phyloP scores from a whole-genome alignment of 1,284 basidiomycete species.

The Malassezia vespertilionis region DNA sequence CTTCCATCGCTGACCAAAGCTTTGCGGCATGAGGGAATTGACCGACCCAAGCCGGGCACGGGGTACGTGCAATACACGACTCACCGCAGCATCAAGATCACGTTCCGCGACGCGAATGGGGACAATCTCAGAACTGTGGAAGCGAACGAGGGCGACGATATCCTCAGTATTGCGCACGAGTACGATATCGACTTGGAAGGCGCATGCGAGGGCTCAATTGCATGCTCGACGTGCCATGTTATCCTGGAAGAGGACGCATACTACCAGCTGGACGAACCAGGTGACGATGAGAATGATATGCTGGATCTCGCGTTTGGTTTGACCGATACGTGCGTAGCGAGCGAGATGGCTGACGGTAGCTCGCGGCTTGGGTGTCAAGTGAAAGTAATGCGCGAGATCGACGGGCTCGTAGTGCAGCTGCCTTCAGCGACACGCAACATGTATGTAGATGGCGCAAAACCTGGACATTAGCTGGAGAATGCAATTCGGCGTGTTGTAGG shows the following conservation, averaged over 20 bases:
- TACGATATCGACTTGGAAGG: slow-evolving; percentile 97
- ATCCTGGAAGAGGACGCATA: slow-evolving; percentile 73
- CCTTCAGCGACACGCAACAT: slow-evolving; percentile 92
- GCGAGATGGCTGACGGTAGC: slow-evolving; percentile 35
- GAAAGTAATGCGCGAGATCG: slow-evolving; percentile 64
- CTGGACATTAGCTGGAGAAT: slow-evolving; percentile 6
- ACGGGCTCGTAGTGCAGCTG: slow-evolving; percentile 74
- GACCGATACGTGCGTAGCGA: slow-evolving; percentile 67
- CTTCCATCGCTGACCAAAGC: not conserved
- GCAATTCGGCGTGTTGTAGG: too few relatives aligned
- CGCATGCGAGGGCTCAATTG: slow-evolving; percentile 81
- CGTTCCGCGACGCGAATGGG: slow-evolving; percentile 81
- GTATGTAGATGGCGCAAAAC: slow-evolving; percentile 66
- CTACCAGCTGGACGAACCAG: slow-evolving; percentile 75
- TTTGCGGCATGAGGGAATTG: slow-evolving; percentile 51
- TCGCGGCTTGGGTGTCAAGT: slow-evolving; percentile 67
- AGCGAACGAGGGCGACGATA: slow-evolving; percentile 84
- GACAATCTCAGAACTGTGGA: slow-evolving; percentile 72
- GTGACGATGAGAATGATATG: slow-evolving; percentile 87
- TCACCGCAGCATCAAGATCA: slow-evolving; percentile 61
- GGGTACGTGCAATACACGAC: slow-evolving; percentile 47
- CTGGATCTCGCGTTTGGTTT: slow-evolving; percentile 93
- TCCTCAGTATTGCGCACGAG: slow-evolving; percentile 83
- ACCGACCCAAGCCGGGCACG: slow-evolving; percentile 55
- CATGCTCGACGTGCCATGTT: slow-evolving; percentile 95